Base-by-base conservation (phyloP, 257 asterid genomes). In the Solanum appendiculatum region DNA sequence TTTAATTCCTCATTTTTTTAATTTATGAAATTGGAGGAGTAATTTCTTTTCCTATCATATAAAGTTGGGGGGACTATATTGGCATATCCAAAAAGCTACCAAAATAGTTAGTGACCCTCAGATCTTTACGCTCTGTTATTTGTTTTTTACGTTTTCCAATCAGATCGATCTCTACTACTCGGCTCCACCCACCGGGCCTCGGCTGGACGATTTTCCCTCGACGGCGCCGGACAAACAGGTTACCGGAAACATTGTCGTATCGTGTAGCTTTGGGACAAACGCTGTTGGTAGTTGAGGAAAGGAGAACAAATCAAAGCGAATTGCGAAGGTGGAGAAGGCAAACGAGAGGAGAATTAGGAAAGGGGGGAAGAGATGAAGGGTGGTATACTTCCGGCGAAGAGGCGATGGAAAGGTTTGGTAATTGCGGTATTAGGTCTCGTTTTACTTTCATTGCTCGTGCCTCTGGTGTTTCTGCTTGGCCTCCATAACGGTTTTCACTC, bases 381-480 rank as follows among this genome's bases (percentile, higher is more conserved):
- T 78, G 92, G 89, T 36, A 91, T 91, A 63, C 88, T 91, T 88
- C 91, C 94, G 91, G 91, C 93, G 66, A 95, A 97, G 95, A 92
- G 94, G 87, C 90, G 98, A 89, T 95, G 99, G 98, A 95, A 91
- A 91, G 92, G 97, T 83, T 91, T 94, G 85, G 94, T 93, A 86
- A 89, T 94, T 56, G 95, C 95, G 86, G 99, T 97, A 58, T 89
- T 95, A 40, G 95, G 94, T 83, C 94, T 97, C 74, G 99, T 95
- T 21, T 89, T 94, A 16, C 94, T 95, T n/a, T 97, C 99, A 82
- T 94, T 97, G 98, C 98, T 97, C 82, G 99, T 95, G 10, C 98
- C 98, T 23, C 94, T 97, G 25, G 92, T 94, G 88, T 94, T 97
- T 89, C 89, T 95, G 90, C 95, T 97, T 82, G 98, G 99, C 82